Evolutionary conservation across 495 filamentous ascomycete genomes (phyloP), one percentile per base, ranked within the genome.

Genomic region (Haplographium delicatum): DNA sequence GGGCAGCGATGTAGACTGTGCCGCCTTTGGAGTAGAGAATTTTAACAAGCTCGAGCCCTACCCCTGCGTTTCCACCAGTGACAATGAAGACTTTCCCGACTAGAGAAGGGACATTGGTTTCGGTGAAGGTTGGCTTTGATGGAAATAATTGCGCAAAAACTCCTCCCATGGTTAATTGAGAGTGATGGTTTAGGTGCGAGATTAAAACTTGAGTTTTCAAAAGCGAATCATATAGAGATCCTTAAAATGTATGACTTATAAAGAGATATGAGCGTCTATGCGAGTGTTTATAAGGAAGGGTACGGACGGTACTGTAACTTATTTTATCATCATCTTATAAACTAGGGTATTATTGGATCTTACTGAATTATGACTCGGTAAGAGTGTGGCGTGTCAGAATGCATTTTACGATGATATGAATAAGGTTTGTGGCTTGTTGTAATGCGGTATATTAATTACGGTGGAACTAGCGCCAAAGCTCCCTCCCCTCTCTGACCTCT

Each of bases 1-100:
- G 75, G n/a, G 69, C 66, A n/a, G 73, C 71, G 22, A 79, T 57
- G 62, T 76, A 79, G 35, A 82, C 71, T 3, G 64, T 75, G 18
- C 67, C 76, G 34, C 72, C 70, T 38, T 68, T 66, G 16, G 58
- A 48, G 50, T 69, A 75, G 15, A 78, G 68, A 18, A 74, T 66
- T 42, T 49, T 62, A 25, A 67, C 65, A 11, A 76, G 62, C 53
- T 76, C 71, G 49, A 44, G 28, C 1, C 57, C 57, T 1, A 59
- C 44, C 2, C 57, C 57, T n/a, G 47, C 18, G 41, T 52, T 51
- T n/a, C 44, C 47, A 9, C 57, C 47, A n/a, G 57, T 56, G 23
- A 59, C 48, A 35, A 59, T 51, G 16, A 47, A 59, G 15, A 56
- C 47, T 40, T 56, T 53, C n/a, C 50, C 57, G 4, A 22, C 10